Conservation (phyloP, 495 filamentous ascomycete species). For the Neurospora sp. region DNA sequence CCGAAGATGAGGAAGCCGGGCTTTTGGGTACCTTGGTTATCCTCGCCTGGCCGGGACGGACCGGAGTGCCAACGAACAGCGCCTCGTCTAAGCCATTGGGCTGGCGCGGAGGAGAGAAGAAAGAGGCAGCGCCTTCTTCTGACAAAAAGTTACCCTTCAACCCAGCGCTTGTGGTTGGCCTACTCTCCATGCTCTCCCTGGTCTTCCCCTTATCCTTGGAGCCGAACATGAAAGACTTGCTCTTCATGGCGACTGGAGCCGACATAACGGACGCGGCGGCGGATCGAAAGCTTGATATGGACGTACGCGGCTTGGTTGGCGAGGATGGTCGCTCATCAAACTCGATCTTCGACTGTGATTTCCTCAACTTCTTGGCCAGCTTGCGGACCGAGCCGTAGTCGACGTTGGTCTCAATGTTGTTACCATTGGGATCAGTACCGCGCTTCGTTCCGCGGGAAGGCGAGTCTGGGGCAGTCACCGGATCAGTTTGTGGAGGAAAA, state of each 20-base stretch:
- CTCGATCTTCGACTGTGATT: constrained; percentile 7
- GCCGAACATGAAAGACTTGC: neutral
- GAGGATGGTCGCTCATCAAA: neutral
- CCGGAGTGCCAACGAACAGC: neutral
- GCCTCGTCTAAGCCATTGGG: neutral
- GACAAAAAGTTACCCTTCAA: neutral
- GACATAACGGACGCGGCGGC: neutral
- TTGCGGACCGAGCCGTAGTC: constrained; percentile 19
- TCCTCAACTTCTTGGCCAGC: constrained; percentile 28
- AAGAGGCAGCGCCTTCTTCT: neutral
- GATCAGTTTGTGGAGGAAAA: neutral
- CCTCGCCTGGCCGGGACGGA: neutral
- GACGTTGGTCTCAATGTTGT: neutral
- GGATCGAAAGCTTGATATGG: constrained; percentile 6
- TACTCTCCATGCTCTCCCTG: neutral
- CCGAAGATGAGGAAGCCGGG: neutral
- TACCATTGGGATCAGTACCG: constrained; percentile 4
- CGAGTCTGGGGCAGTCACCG: neutral
- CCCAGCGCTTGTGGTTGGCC: neutral
- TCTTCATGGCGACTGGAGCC: neutral
- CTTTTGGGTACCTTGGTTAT: neutral
- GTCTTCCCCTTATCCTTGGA: neutral
- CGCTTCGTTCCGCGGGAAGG: constrained; percentile 20
- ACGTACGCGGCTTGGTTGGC: neutral
- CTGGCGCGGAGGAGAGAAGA: neutral